Evolutionary conservation across 331 rosid genomes (phyloP).

Genomic region (Quercus tomentella): DNA sequence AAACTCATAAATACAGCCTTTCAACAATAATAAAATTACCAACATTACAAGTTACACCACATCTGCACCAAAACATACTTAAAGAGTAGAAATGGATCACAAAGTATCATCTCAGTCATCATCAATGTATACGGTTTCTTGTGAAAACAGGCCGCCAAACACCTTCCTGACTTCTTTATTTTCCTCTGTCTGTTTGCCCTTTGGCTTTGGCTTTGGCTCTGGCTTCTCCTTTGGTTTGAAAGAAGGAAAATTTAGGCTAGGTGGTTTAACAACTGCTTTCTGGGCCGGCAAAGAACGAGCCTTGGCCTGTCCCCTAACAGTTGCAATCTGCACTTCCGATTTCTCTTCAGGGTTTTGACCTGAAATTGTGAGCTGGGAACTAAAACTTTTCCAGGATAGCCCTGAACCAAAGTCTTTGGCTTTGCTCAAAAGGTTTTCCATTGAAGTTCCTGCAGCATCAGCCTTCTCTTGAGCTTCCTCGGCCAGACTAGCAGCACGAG

Average conservation of each 20-base stretch:
- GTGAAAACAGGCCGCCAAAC: conserved; percentile 87
- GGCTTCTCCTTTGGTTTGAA: conserved; percentile 41
- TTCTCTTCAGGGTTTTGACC: conserved; percentile 46
- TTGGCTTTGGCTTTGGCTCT: conserved; percentile 27
- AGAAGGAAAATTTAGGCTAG: conserved; percentile 16
- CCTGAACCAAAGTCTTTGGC: conserved; percentile 71
- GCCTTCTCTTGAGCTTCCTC: conserved; percentile 59
- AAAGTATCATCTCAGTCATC: conserved; percentile 57
- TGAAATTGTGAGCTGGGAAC: conserved; percentile 53
- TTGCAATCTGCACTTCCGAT: conserved; percentile 63
- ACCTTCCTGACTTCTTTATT: conserved; percentile 65
- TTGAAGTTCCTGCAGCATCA: conserved; percentile 45
- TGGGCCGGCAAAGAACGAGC: conserved; percentile 58
- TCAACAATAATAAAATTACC: background rate
- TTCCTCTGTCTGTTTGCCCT: conserved; percentile 24
- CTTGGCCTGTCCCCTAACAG: conserved; percentile 84
- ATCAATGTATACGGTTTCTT: conserved; percentile 88
- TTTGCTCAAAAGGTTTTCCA: conserved; percentile 51
- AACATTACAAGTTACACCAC: conserved; percentile 15
- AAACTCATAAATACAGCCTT: background rate
- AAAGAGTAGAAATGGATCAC: conserved; percentile 16
- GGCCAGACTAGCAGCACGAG: conserved; percentile 38
- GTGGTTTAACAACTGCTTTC: conserved; percentile 53
- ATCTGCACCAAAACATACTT: conserved; percentile 21
- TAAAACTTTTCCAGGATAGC: conserved; percentile 68